Evolutionary conservation across 73 alveolate genomes (phyloP), one percentile per base, ranked within the genome.

Genomic region (Stentor roeselii): DNA sequence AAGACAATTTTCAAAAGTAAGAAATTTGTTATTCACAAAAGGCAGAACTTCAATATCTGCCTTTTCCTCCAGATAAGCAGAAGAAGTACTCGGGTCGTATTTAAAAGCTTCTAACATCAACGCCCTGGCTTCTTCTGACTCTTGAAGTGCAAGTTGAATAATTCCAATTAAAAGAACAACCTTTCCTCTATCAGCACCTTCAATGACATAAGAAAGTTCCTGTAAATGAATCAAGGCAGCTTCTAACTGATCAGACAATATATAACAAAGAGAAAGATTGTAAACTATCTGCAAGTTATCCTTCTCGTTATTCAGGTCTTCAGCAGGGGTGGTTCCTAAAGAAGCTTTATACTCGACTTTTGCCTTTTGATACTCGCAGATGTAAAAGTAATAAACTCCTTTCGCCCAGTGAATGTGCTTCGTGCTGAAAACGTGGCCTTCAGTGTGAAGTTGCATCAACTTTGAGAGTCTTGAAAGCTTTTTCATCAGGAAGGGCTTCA

Each of bases 331-430:
- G 1, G n/a, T 32, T 30, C 41, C 80, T 21, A 67, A 67, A 30
- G 80, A 36, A 21, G n/a, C 41, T 32, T 67, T 67, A 67, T 27
- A 67, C 34, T 67, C 80, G 11, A 32, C 80, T 2, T 67, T 21
- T 1, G 80, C n/a, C 41, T 67, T 67, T 67, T 67, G 80, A 34
- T 21, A 67, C 34, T 88, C 87, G 3, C 84, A 74, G 67, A 75
- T 41, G 76, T 76, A 82, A 84, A 88, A 88, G 15, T 59, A 42
- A 11, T 83, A 88, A 3, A 84, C 87, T 50, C 93, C 93, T 41
- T 86, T 42, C n/a, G 60, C 83, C 0, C 76, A 75, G 39, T 88
- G 82, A 37, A 88, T 74, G 41, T 88, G 90, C 38, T 60, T 75
- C 37, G 59, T 38, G 36, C 61, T n/a, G 39, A 82, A 88, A 30